These are phyloP conservation scores for Lactarius sanguifluus DNA, from an alignment of 768 basidiomycete species.

Conservation along the genomic window DNA sequence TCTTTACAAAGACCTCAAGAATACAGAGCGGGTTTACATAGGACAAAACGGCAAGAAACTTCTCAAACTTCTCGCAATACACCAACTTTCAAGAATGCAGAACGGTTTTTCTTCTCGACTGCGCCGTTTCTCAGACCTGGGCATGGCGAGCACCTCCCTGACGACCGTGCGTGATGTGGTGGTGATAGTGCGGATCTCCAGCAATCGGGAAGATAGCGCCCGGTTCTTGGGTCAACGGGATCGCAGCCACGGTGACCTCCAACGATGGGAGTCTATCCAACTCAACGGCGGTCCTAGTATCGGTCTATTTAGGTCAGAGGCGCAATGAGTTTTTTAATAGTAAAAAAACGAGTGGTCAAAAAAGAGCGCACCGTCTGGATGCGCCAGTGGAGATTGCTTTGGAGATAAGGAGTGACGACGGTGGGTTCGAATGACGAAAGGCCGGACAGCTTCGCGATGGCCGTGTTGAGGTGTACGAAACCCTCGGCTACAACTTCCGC, in stretches of 20 bases:
- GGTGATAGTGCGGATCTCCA: slow-evolving; percentile 14
- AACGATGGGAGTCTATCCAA: slow-evolving; percentile 15
- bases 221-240: slow-evolving; percentile 10
- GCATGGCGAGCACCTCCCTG: slow-evolving; percentile 14
- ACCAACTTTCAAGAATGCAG: background rate
- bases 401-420: slow-evolving; percentile 44
- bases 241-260: slow-evolving; percentile 22
- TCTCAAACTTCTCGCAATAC: background rate
- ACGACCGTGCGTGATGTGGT: slow-evolving; percentile 22
- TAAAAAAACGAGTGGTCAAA: slow-evolving; percentile 35
- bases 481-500: slow-evolving; percentile 39
- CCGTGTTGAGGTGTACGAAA: slow-evolving; percentile 46
- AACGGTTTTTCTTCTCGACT: background rate
- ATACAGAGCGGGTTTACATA: background rate
- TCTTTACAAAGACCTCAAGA: background rate
- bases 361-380: slow-evolving; percentile 39
- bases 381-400: slow-evolving; percentile 43
- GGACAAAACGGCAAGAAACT: background rate
- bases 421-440: slow-evolving; percentile 40
- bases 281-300: slow-evolving; percentile 7
- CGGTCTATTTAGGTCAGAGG: background rate
- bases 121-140: slow-evolving; percentile 3
- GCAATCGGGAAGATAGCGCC: slow-evolving; percentile 19
- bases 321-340: slow-evolving; percentile 19
- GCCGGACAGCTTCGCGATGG: slow-evolving; percentile 33